These are phyloP conservation scores for Lasiosphaeria ovina DNA, from an alignment of 495 filamentous ascomycete species.

Conservation along the genomic window DNA sequence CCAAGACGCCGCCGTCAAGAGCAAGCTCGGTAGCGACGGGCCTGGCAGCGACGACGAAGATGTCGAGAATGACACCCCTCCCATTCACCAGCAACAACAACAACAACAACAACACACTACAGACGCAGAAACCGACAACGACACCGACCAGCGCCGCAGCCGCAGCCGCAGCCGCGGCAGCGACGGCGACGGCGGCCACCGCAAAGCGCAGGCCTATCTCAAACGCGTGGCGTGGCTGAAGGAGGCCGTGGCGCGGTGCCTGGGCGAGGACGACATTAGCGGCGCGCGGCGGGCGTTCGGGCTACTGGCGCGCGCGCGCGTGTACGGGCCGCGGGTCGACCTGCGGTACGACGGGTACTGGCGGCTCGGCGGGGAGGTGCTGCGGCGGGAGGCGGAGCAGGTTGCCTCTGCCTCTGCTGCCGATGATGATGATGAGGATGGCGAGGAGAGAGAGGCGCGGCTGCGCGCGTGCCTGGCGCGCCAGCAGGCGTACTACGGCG, in stretches of 20 bases:
- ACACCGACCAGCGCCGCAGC: neutral
- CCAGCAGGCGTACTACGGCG: slow-evolving; percentile 34
- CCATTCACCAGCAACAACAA: too few species aligned
- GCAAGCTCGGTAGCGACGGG: neutral
- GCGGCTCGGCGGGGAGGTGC: slow-evolving; percentile 43
- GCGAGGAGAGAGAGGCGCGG: neutral
- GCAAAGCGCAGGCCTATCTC: neutral
- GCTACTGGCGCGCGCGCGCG: slow-evolving; percentile 30
- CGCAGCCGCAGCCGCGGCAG: slow-evolving; percentile 8
- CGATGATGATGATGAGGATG: neutral
- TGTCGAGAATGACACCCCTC: too few species aligned
- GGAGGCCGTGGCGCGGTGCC: slow-evolving; percentile 34
- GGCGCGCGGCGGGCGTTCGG: slow-evolving; percentile 41
- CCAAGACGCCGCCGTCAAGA: slow-evolving; percentile 1
- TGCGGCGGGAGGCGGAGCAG: slow-evolving; percentile 39
- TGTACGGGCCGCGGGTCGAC: slow-evolving; percentile 34
- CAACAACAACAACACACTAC: too few species aligned
- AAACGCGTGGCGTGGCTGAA: slow-evolving; percentile 32
- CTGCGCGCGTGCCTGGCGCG: slow-evolving; percentile 24
- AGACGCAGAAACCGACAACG: neutral
- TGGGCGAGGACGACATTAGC: slow-evolving; percentile 38
- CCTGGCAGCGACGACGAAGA: too few species aligned
- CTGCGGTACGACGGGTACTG: slow-evolving; percentile 37
- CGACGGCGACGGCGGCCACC: slow-evolving; percentile 4
- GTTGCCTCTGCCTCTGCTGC: too few species aligned